These are phyloP conservation scores for Polytrichum formosum DNA, from an alignment of 225 moss, liverwort and hornwort genomes.

Conservation along the genomic window DNA sequence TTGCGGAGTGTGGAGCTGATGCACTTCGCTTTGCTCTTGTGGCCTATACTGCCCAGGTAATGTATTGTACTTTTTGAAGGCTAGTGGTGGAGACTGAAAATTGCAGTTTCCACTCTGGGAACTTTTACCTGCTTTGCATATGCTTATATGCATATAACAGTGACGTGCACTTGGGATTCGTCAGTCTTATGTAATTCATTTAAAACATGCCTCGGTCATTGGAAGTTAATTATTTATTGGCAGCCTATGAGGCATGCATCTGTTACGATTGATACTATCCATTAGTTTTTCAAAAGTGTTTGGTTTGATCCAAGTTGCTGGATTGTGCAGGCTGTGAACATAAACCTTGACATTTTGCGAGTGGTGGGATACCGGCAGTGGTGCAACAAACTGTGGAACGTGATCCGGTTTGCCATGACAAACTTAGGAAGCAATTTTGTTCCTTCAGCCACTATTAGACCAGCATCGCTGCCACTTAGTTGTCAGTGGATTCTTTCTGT, in stretches of 20 bases:
- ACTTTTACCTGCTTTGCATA: no score
- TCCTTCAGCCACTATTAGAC: conserved; percentile 53
- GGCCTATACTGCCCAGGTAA: conserved; percentile 84
- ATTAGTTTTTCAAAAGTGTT: no score
- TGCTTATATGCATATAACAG: no score
- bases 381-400: conserved; percentile 99
- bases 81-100: no score
- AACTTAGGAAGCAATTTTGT: conserved; percentile 76
- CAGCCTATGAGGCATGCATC: no score
- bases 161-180: no score
- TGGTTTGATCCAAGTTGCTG: background rate
- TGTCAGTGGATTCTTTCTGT: conserved; percentile 84
- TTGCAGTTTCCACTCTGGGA: no score
- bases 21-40: conserved; percentile 87
- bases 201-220: no score
- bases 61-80: background rate
- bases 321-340: conserved; percentile 70
- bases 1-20: conserved; percentile 93
- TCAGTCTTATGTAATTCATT: no score
- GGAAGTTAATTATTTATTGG: no score
- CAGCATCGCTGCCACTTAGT: conserved; percentile 61
- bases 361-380: conserved; percentile 93
- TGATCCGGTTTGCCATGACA: conserved; percentile 89
- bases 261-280: no score
- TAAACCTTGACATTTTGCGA: conserved; percentile 85